Evolutionary conservation across 2,329 filamentous ascomycete genomes (phyloP).

Genomic region (Fusarium tuaranense): DNA sequence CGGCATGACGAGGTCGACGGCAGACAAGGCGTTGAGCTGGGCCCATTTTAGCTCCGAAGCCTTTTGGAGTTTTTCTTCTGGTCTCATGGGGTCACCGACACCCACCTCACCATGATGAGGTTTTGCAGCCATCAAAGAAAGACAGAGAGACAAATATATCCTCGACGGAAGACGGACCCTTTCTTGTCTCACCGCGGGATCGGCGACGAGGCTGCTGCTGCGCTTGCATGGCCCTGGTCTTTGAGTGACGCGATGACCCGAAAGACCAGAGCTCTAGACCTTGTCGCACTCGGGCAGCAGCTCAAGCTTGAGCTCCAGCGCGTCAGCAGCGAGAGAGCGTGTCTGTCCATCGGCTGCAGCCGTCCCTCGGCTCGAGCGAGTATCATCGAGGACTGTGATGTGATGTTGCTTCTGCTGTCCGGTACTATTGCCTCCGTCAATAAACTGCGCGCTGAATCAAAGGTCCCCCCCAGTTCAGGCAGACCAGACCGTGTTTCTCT

Average conservation of each 20-base stretch:
- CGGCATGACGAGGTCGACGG: constrained; percentile 17
- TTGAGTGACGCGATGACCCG: constrained; percentile 2
- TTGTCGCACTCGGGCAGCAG: constrained; percentile 25
- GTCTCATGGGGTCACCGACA: constrained; percentile 5
- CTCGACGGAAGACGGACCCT: background rate
- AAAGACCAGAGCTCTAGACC: constrained; percentile 1
- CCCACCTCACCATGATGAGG: constrained; percentile 8
- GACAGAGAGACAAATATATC: background rate
- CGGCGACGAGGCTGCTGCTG: background rate
- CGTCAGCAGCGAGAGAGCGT: background rate
- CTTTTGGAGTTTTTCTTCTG: constrained; percentile 35
- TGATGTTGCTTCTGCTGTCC: background rate
- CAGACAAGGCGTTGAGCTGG: constrained; percentile 36
- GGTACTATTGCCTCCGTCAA: background rate
- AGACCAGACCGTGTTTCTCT: background rate
- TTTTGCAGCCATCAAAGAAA: background rate
- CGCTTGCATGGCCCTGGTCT: background rate
- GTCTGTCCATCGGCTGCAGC: constrained; percentile 2
- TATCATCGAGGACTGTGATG: background rate
- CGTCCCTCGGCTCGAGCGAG: constrained; percentile 10
- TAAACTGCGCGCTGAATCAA: background rate
- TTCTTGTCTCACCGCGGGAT: constrained; percentile 7
- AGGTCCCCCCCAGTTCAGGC: background rate
- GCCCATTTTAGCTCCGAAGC: constrained; percentile 34
- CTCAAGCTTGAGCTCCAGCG: constrained; percentile 21